Conservation (phyloP, 257 asterid species). For the Solanum medicagineum region DNA sequence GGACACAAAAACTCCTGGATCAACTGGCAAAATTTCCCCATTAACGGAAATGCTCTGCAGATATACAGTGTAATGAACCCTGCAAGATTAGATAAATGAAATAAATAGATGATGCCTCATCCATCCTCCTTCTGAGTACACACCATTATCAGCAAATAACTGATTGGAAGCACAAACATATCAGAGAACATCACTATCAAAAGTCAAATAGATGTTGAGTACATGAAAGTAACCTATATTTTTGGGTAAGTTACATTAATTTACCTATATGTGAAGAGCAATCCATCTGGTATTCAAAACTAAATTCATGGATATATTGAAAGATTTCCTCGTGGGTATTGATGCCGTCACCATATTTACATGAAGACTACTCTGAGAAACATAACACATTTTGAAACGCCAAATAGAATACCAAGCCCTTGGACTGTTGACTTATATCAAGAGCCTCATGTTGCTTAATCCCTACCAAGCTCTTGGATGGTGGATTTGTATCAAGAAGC, state of each 20-base stretch:
- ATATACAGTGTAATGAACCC: conserved; percentile 76
- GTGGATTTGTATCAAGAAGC: background rate
- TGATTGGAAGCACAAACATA: background rate
- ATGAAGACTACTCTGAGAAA: background rate
- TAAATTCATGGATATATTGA: background rate
- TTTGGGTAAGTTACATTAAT: background rate
- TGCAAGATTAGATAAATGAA: conserved; percentile 15
- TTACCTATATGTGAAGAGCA: background rate
- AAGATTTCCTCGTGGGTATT: background rate
- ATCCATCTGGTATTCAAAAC: background rate
- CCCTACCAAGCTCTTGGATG: background rate
- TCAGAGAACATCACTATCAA: background rate
- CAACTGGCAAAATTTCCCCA: conserved; percentile 61
- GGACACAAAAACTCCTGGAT: conserved; percentile 53
- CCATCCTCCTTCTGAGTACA: background rate
- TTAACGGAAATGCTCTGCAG: conserved; percentile 66
- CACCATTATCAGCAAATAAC: background rate
- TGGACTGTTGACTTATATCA: background rate
- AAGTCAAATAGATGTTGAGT: background rate
- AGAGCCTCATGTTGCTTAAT: background rate
- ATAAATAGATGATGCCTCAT: background rate
- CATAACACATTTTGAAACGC: background rate
- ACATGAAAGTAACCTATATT: background rate
- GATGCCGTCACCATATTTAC: background rate
- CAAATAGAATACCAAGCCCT: conserved; percentile 17